Evolutionary conservation across 192 early-diverging fungal species (phyloP).

Genomic region (Neocallimastix lanati): DNA sequence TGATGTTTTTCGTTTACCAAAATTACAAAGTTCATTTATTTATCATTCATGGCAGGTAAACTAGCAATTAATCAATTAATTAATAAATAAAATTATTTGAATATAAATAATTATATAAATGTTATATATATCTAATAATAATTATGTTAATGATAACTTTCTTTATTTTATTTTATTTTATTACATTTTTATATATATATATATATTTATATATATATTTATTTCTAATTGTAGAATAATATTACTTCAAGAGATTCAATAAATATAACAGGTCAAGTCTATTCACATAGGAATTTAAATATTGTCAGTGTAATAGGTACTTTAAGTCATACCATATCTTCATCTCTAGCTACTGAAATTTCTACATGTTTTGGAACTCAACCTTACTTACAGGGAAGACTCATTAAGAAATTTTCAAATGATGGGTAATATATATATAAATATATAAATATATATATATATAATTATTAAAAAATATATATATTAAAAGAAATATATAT

Average conservation of each 20-base stretch:
- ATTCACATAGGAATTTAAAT: slow-evolving; percentile 45
- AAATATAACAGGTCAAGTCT: slow-evolving; percentile 36
- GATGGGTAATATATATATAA: no score
- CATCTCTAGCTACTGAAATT: slow-evolving; percentile 52
- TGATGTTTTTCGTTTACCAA: background rate
- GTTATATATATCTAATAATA: no score
- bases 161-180: no score
- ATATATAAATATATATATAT: no score
- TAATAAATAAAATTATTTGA: background rate
- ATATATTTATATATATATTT: no score
- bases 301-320: slow-evolving; percentile 64
- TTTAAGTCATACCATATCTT: slow-evolving; percentile 53
- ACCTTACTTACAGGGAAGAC: background rate
- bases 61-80: no score
- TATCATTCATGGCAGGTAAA: background rate
- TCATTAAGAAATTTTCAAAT: background rate
- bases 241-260: slow-evolving; percentile 25
- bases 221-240: slow-evolving; percentile 9
- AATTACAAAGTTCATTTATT: background rate
- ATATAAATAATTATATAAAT: no score
- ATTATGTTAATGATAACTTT: no score
- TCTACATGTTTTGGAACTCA: background rate
- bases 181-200: no score
- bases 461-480: no score
- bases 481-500: no score